These are phyloP conservation scores for Neopestalotiopsis rosae DNA, from an alignment of 2,329 filamentous ascomycete genomes.

Conservation along the genomic window DNA sequence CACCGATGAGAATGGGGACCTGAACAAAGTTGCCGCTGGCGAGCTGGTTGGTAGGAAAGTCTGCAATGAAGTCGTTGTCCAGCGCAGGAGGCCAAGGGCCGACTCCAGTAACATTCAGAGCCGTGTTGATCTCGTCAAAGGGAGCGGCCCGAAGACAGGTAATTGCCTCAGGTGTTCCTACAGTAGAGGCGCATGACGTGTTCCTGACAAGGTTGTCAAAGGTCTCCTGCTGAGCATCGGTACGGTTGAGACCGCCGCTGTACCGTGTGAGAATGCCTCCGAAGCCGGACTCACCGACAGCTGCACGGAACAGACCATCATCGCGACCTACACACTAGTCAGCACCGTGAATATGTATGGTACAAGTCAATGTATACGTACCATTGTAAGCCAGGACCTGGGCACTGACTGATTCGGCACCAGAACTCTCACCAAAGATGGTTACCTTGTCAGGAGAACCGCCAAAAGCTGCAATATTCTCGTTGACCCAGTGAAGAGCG, in stretches of 20 bases:
- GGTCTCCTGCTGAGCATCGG: conserved; percentile 29
- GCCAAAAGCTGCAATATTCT: conserved; percentile 38
- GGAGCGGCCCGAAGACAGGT: conserved; percentile 34
- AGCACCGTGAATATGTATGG: background rate
- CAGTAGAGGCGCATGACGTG: conserved; percentile 31
- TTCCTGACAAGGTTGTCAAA: conserved; percentile 36
- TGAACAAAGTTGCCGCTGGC: conserved; percentile 32
- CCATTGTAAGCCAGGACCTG: conserved; percentile 50
- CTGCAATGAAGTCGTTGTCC: conserved; percentile 36
- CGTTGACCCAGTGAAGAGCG: conserved; percentile 49
- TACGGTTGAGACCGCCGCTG: conserved; percentile 36
- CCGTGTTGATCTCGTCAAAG: conserved; percentile 31
- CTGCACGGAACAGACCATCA: conserved; percentile 26
- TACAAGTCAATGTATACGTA: background rate
- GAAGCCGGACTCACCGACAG: conserved; percentile 48
- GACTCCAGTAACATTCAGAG: conserved; percentile 24
- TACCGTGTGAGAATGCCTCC: conserved; percentile 36
- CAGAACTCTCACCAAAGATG: conserved; percentile 53
- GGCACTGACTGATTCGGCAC: conserved; percentile 46
- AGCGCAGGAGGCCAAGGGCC: conserved; percentile 30
- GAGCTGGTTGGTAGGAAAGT: conserved; percentile 28
- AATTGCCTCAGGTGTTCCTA: conserved; percentile 29
- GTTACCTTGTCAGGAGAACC: conserved; percentile 46
- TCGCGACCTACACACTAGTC: conserved; percentile 33
- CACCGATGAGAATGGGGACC: conserved; percentile 35